Base-by-base conservation (phyloP, 2,329 filamentous ascomycete species). In the Claviceps purpurea region DNA sequence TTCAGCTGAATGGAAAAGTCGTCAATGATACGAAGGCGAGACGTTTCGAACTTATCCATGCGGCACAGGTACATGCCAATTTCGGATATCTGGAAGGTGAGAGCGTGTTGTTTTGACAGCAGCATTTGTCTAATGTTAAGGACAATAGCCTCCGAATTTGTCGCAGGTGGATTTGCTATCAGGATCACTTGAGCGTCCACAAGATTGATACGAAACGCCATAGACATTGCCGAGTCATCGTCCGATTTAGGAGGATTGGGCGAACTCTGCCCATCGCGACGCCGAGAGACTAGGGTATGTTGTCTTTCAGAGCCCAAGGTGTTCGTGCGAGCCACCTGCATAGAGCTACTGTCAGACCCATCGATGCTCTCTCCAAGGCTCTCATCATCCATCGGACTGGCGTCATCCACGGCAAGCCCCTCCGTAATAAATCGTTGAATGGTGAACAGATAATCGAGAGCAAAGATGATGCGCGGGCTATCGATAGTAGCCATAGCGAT, bases 41-140 rank as follows among this genome's bases (percentile, higher is more conserved):
- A 90, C 3, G 87, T 89, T 59, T 98, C 91, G 59, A 97, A 97
- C 56, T 84, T 87, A 67, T 99, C 94, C 93, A 99, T 98, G 13
- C 93, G 86, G 64, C 94, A 98, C 37, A 98, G 69, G 66, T 96
- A 99, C 93, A 99, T 98, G 59, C 93, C 93, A 50, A 97, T 80
- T 62, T 97, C 84, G 7, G 89, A 90, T 2, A 98, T 82, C 63
- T 98, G 91, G 63, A 99, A 78, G 1, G 93, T 96, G 59, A 94
- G 78, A 8, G 91, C 88, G 70, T 97, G 89, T 65, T 98, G 94
- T 61, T 95, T 87, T 2, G 91, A 95, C 11, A 97, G 76, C 2
- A 97, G 76, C 13, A 97, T 82, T 65, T 98, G 90, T 64, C 96
- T 95, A 2, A 90, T 95, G 48, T 89, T 88, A 24, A 98, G 75